These are phyloP conservation scores for Bipolaris zeicola DNA, from an alignment of 2,329 filamentous ascomycete genomes.

Conservation along the genomic window DNA sequence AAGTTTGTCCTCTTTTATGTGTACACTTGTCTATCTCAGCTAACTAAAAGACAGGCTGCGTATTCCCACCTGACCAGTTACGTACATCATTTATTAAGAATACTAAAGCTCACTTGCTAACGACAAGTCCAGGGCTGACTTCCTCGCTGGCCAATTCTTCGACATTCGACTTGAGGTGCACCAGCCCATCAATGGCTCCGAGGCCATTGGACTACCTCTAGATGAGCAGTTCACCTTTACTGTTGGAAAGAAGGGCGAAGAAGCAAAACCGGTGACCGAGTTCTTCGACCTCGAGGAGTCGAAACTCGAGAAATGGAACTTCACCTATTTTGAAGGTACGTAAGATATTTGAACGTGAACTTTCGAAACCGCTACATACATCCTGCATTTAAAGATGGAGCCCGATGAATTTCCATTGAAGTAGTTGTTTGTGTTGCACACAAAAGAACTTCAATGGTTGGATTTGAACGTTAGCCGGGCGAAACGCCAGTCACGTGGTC, in stretches of 20 bases:
- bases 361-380: neutral
- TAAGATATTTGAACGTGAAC: neutral
- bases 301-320: conserved; percentile 78
- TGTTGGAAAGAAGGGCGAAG: conserved; percentile 66
- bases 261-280: conserved; percentile 62
- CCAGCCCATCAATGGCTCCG: conserved; percentile 79
- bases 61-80: conserved; percentile 65
- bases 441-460: too few relatives aligned
- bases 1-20: conserved; percentile 19
- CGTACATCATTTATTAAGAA: conserved; percentile 21
- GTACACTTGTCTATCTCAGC: conserved; percentile 2
- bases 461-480: too few relatives aligned
- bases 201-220: conserved; percentile 72
- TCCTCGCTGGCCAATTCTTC: conserved; percentile 82
- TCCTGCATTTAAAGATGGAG: too few relatives aligned
- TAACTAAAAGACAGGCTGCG: conserved; percentile 47
- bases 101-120: conserved; percentile 8
- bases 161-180: conserved; percentile 84
- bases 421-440: too few relatives aligned
- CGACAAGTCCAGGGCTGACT: conserved; percentile 64
- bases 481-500: too few relatives aligned
- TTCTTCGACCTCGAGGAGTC: conserved; percentile 76
- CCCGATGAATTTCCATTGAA: too few relatives aligned
- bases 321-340: conserved; percentile 78
- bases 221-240: conserved; percentile 78